These are phyloP conservation scores for Prunus mume DNA, from an alignment of 306 rosid genomes.

Conservation along the genomic window DNA sequence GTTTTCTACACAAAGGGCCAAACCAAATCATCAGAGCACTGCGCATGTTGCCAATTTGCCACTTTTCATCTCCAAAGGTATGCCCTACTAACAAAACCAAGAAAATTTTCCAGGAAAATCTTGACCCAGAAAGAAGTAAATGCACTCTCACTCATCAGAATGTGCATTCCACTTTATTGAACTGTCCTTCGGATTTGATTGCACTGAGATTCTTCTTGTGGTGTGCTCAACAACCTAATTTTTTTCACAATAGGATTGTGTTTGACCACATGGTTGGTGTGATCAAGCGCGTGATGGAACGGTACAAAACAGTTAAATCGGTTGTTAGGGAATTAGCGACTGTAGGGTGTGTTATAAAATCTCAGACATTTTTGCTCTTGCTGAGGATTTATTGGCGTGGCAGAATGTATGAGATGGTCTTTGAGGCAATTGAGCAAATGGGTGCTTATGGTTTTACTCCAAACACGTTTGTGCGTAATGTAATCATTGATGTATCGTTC, in stretches of 20 bases:
- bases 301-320: conserved; percentile 33
- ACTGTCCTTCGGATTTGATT: conserved; percentile 52
- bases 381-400: conserved; percentile 55
- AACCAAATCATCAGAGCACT: conserved; percentile 16
- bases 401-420: conserved; percentile 37
- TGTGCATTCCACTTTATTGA: conserved; percentile 35
- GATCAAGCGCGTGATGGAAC: conserved; percentile 32
- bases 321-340: conserved; percentile 36
- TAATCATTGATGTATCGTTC: conserved; percentile 52
- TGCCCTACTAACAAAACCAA: conserved; percentile 16
- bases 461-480: conserved; percentile 49
- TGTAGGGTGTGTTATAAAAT: conserved; percentile 46
- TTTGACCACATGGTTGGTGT: conserved; percentile 39
- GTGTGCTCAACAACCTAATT: conserved; percentile 44
- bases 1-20: conserved; percentile 12
- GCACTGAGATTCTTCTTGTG: conserved; percentile 52
- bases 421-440: conserved; percentile 47
- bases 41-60: conserved; percentile 4
- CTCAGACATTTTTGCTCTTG: conserved; percentile 44
- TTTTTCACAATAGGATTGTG: conserved; percentile 23
- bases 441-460: conserved; percentile 34
- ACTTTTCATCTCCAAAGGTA: conserved; percentile 6
- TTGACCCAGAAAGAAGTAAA: conserved; percentile 3
- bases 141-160: conserved; percentile 26
- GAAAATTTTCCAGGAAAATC: neutral